Evolutionary conservation across 2,329 filamentous ascomycete species (phyloP).

Genomic region (Colletotrichum sp.): DNA sequence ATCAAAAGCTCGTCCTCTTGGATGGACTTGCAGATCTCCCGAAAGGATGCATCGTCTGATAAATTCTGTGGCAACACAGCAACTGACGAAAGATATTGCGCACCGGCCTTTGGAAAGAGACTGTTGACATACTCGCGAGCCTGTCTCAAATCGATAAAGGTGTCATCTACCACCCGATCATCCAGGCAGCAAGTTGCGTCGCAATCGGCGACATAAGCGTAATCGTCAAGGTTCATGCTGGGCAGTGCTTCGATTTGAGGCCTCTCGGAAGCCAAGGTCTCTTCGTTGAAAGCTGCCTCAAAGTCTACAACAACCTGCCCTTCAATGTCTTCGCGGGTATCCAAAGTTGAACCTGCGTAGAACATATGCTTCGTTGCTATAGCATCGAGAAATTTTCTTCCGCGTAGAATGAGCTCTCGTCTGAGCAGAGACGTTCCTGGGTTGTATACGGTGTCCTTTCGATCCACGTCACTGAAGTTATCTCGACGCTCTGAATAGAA

Average conservation of each 20-base stretch:
- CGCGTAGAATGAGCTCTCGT: neutral
- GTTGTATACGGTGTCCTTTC: rapidly evolving
- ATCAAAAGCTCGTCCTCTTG: neutral
- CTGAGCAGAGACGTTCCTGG: neutral
- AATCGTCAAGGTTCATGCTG: neutral
- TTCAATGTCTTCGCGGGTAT: neutral
- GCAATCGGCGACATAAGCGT: neutral
- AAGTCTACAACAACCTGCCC: neutral
- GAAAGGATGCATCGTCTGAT: neutral
- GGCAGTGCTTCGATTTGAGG: neutral
- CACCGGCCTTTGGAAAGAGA: neutral
- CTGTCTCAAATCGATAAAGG: neutral
- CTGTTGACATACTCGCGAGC: neutral
- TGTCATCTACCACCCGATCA: neutral
- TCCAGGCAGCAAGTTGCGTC: neutral
- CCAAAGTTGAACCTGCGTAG: neutral
- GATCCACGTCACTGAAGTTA: neutral
- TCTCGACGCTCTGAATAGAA: neutral
- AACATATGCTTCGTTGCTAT: neutral
- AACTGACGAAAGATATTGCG: neutral
- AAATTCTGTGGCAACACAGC: neutral
- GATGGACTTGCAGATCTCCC: neutral
- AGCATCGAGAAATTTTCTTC: neutral
- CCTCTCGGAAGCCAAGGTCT: neutral
- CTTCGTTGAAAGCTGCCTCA: neutral